Conservation (phyloP, 352 stramenopile species). For the Pythium diclinum region DNA sequence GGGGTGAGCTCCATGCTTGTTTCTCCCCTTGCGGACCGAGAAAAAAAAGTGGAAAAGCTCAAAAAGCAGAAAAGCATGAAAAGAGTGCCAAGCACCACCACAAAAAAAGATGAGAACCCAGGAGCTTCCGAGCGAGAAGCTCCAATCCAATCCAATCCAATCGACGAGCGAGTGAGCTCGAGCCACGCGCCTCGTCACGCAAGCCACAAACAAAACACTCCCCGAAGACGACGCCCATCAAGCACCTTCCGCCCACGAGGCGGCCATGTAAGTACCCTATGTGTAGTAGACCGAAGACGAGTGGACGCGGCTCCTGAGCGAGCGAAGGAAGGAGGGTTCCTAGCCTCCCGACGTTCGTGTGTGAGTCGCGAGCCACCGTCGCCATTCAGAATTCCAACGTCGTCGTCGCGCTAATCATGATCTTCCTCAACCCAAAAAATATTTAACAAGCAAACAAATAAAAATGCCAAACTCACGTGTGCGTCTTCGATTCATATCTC, state of each 20-base stretch:
- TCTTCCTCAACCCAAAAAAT: slow-evolving; percentile 22
- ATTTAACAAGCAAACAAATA: slow-evolving; percentile 22
- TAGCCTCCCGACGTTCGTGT: too few species aligned
- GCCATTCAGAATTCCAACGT: background rate
- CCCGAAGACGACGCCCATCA: background rate
- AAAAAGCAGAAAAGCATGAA: slow-evolving; percentile 30
- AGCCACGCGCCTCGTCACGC: background rate
- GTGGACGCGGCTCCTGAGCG: background rate
- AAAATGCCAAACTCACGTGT: background rate
- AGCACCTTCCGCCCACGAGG: background rate
- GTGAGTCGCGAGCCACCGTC: background rate
- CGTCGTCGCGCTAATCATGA: background rate
- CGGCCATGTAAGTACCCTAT: slow-evolving; percentile 4
- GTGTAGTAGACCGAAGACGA: background rate
- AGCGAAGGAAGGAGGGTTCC: background rate
- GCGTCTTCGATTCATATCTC: background rate
- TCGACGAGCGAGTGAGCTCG: background rate
- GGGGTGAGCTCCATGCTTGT: slow-evolving; percentile 50
- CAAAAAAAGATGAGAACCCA: slow-evolving; percentile 31
- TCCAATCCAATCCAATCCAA: background rate
- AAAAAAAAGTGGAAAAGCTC: slow-evolving; percentile 43
- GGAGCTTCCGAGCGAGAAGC: slow-evolving; percentile 4
- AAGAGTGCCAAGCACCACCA: slow-evolving; percentile 15
- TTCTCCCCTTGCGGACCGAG: slow-evolving; percentile 21
- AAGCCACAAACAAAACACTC: slow-evolving; percentile 3